A percentile compares a stretch with the other conserved stretches of the same genome.
Conservation (phyloP, 345 rosid genomes). For the Turritis glabra region DNA sequence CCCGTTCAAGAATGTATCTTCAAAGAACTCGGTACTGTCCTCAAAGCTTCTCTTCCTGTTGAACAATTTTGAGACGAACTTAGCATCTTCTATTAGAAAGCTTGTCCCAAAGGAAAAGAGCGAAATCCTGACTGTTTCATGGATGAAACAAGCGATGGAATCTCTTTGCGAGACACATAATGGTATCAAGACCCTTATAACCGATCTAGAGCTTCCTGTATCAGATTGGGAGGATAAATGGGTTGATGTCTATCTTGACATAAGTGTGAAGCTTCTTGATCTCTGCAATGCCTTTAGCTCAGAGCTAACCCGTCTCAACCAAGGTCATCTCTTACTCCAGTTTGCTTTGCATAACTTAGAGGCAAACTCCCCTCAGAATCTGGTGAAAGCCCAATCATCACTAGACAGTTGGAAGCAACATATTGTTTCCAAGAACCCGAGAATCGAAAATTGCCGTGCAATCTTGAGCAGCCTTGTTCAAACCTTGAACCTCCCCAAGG, state of each 20-base stretch:
- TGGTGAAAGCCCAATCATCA: slow-evolving; percentile 34
- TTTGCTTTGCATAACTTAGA: slow-evolving; percentile 39
- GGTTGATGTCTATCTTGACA: slow-evolving; percentile 43
- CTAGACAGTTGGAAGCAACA: slow-evolving; percentile 37
- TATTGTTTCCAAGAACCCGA: slow-evolving; percentile 36
- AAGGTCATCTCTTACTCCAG: slow-evolving; percentile 41
- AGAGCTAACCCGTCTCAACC: slow-evolving; percentile 39
- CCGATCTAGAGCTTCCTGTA: slow-evolving; percentile 37
- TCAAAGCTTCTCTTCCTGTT: slow-evolving; percentile 31
- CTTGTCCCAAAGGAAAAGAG: slow-evolving; percentile 38
- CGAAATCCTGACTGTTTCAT: slow-evolving; percentile 36
- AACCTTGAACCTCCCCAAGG: slow-evolving; percentile 42
- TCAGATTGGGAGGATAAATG: slow-evolving; percentile 45
- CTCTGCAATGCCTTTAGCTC: slow-evolving; percentile 43
- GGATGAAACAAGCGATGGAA: slow-evolving; percentile 42
- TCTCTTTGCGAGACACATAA: slow-evolving; percentile 39
- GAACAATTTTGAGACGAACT: slow-evolving; percentile 33
- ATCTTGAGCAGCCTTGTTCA: slow-evolving; percentile 38
- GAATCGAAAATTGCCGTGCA: slow-evolving; percentile 26
- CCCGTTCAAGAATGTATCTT: slow-evolving; percentile 38
- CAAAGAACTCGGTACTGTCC: slow-evolving; percentile 31
- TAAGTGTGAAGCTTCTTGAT: slow-evolving; percentile 41
- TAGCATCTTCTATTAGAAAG: slow-evolving; percentile 23
- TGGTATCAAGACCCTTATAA: slow-evolving; percentile 35
- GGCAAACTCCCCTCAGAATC: slow-evolving; percentile 25